These are phyloP conservation scores for Torulaspora microellipsoides DNA, from an alignment of 805 yeast genomes.

Conservation along the genomic window DNA sequence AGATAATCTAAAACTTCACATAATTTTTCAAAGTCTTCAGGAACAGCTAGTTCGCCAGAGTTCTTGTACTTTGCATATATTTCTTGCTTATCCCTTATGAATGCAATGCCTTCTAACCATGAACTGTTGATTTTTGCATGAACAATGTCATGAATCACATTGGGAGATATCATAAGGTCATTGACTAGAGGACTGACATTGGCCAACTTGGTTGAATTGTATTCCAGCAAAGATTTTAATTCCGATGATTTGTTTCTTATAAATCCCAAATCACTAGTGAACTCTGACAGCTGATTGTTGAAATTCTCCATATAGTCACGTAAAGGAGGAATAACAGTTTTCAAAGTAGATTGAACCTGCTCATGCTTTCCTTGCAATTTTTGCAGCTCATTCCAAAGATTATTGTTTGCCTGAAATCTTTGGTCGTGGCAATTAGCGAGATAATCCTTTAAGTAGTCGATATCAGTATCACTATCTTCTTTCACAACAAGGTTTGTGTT, in stretches of 20 bases:
- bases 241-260: constrained; percentile 51
- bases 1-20: constrained; percentile 42
- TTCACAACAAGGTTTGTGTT: neutral
- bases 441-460: constrained; percentile 6
- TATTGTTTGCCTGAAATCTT: constrained; percentile 10
- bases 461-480: neutral
- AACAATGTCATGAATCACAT: constrained; percentile 52
- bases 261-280: constrained; percentile 58
- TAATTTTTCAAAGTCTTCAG: constrained; percentile 27
- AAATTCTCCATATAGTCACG: constrained; percentile 51
- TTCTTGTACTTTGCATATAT: constrained; percentile 43
- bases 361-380: constrained; percentile 18
- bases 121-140: constrained; percentile 50
- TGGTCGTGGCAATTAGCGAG: constrained; percentile 11
- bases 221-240: constrained; percentile 44
- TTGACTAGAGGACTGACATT: constrained; percentile 70
- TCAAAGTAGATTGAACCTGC: constrained; percentile 21
- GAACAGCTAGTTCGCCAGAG: constrained; percentile 10
- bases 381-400: constrained; percentile 18
- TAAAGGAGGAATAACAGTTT: constrained; percentile 41
- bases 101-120: constrained; percentile 65
- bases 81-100: constrained; percentile 53
- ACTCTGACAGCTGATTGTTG: constrained; percentile 49
- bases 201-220: constrained; percentile 45
- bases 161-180: constrained; percentile 73